These are phyloP conservation scores for Capronia americana DNA, from an alignment of 2,329 filamentous ascomycete genomes.

Conservation along the genomic window DNA sequence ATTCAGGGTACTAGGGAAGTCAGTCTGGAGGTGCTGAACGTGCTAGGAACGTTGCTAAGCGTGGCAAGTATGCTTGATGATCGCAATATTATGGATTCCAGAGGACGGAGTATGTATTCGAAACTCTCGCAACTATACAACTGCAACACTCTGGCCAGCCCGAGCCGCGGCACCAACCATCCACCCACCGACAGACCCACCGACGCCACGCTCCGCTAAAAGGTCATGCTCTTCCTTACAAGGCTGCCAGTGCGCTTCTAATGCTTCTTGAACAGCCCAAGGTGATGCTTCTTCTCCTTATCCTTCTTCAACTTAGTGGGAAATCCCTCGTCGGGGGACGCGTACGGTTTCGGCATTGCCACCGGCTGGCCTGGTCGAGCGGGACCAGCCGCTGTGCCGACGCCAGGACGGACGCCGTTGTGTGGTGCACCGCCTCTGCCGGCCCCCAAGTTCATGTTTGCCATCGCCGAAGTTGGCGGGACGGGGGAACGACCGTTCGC, in stretches of 20 bases:
- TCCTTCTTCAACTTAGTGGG: constrained; percentile 61
- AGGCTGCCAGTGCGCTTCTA: constrained; percentile 22
- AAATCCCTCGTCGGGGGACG: constrained; percentile 24
- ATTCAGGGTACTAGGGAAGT: background rate
- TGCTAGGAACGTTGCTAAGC: background rate
- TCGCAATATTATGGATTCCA: background rate
- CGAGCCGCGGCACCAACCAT: constrained; percentile 1
- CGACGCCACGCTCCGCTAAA: constrained; percentile 36
- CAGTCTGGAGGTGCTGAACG: background rate
- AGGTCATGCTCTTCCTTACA: constrained; percentile 5
- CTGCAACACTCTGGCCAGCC: too few relatives aligned
- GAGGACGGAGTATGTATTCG: background rate
- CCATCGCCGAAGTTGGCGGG: constrained; percentile 37
- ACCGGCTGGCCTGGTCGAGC: constrained; percentile 53
- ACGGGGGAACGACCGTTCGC: constrained; percentile 30
- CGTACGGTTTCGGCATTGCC: constrained; percentile 49
- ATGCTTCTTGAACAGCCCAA: constrained; percentile 40
- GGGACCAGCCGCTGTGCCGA: constrained; percentile 22
- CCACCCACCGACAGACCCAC: background rate
- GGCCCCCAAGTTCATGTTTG: constrained; percentile 36
- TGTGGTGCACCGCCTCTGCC: constrained; percentile 36
- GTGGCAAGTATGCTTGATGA: background rate
- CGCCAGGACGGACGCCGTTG: constrained; percentile 41
- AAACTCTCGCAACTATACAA: background rate
- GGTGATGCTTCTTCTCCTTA: constrained; percentile 67